phyloP scores from a whole-genome alignment of 2,329 filamentous ascomycete genomes.

The Ophioceras dolichostomum region DNA sequence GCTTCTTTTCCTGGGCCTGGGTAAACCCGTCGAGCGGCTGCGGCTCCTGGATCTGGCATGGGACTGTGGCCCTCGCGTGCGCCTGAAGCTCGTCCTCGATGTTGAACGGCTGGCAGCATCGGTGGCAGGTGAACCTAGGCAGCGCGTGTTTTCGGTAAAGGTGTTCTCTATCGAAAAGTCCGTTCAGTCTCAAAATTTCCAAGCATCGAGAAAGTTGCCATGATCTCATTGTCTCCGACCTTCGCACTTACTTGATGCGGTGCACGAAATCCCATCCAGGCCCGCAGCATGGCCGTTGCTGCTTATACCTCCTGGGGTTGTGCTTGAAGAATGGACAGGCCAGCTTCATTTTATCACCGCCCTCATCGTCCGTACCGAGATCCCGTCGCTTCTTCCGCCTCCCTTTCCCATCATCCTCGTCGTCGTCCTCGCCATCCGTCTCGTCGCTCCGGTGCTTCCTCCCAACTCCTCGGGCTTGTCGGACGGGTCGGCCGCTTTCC shows the following conservation, averaged over 20 bases:
- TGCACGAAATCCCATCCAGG: constrained; percentile 25
- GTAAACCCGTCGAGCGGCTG: constrained; percentile 23
- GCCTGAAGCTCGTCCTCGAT: constrained; percentile 16
- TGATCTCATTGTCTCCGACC: no score
- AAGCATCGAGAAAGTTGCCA: no score
- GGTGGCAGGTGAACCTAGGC: constrained; percentile 14
- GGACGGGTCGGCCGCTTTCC: not conserved
- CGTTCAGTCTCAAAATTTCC: no score
- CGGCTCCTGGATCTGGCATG: constrained; percentile 11
- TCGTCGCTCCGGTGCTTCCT: not conserved
- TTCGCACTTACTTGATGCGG: constrained; percentile 22
- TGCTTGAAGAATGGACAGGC: constrained; percentile 28
- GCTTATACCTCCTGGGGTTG: constrained; percentile 20
- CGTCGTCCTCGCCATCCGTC: not conserved
- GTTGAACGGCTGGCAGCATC: constrained; percentile 23
- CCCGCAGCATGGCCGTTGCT: constrained; percentile 20
- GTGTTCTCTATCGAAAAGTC: constrained; percentile 18
- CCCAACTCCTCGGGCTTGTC: not conserved
- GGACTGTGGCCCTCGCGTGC: constrained; percentile 16
- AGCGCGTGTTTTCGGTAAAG: constrained; percentile 23
- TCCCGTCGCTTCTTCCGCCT: not conserved
- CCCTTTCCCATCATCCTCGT: constrained; percentile 3
- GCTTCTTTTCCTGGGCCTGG: constrained; percentile 18
- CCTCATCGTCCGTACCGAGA: not conserved
- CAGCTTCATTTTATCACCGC: constrained; percentile 7